phyloP scores from a whole-genome alignment of 106 monocot species.

The Allium cepa region DNA sequence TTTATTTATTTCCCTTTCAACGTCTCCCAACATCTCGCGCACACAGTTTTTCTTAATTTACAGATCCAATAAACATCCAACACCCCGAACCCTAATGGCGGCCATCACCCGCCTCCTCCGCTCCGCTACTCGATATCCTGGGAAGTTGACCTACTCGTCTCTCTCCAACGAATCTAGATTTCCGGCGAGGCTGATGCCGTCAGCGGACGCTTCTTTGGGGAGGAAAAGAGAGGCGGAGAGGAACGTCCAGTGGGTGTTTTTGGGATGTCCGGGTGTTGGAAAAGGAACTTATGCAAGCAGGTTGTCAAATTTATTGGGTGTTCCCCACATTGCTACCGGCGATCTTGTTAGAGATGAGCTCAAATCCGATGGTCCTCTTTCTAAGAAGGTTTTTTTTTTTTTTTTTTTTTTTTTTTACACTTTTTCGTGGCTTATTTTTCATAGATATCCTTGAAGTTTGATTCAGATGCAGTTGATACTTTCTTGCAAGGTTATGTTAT shows the following conservation, averaged over 20 bases:
- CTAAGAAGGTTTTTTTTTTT: slow-evolving; percentile 43
- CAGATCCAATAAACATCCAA: no score
- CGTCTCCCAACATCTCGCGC: no score
- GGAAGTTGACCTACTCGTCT: background rate
- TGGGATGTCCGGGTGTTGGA: slow-evolving; percentile 93
- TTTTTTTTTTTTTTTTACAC: no score
- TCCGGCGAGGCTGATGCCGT: background rate
- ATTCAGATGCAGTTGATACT: no score
- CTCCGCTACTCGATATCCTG: background rate
- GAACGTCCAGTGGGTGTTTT: slow-evolving; percentile 87
- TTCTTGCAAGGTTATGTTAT: no score
- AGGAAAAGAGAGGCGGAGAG: slow-evolving; percentile 12
- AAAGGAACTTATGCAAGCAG: slow-evolving; percentile 94
- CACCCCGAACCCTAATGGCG: background rate
- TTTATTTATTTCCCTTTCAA: no score
- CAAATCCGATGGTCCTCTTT: slow-evolving; percentile 49
- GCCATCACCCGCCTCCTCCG: slow-evolving; percentile 1
- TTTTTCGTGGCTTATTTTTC: no score
- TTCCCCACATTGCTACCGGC: slow-evolving; percentile 97
- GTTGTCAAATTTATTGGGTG: slow-evolving; percentile 64
- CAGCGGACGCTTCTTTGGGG: background rate
- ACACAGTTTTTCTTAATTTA: no score
- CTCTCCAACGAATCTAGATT: background rate
- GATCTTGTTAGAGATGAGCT: slow-evolving; percentile 94
- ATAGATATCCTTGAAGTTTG: no score